Evolutionary conservation across 2,329 filamentous ascomycete species (phyloP).

Genomic region (Dothideomycetes sp.): DNA sequence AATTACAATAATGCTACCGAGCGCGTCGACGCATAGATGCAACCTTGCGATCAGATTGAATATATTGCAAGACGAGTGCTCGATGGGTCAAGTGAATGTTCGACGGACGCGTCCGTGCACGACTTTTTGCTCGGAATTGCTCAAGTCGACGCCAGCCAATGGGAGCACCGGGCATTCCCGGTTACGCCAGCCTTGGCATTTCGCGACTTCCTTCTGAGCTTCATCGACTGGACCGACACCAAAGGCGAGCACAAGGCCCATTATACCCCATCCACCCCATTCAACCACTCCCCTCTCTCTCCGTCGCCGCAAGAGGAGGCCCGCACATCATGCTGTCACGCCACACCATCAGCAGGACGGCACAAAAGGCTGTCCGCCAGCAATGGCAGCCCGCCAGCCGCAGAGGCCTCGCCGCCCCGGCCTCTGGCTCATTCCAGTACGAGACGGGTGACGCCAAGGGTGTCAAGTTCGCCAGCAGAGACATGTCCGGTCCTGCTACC

Average conservation of each 20-base stretch:
- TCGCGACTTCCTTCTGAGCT: neutral
- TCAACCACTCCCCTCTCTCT: constrained; percentile 12
- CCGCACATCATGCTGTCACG: constrained; percentile 50
- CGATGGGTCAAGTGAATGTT: too few species aligned
- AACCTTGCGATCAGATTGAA: neutral
- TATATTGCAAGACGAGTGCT: too few species aligned
- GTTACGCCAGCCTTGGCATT: neutral
- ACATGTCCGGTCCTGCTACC: constrained; percentile 77
- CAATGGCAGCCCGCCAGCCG: constrained; percentile 48
- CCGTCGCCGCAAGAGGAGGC: constrained; percentile 13
- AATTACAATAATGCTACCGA: constrained; percentile 18
- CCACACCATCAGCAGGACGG: constrained; percentile 52
- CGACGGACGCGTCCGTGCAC: neutral
- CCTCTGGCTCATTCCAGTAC: constrained; percentile 72
- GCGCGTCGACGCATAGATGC: constrained; percentile 19
- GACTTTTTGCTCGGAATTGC: neutral
- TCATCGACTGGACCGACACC: neutral
- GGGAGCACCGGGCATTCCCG: neutral
- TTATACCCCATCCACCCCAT: constrained; percentile 7
- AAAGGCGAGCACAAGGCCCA: neutral
- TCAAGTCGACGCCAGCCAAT: neutral
- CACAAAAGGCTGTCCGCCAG: constrained; percentile 50
- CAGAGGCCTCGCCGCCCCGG: constrained; percentile 55
- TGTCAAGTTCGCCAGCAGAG: constrained; percentile 85
- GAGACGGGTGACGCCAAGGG: constrained; percentile 76